Base-by-base conservation (phyloP, 805 yeast genomes). In the Ogataea methanolica region DNA sequence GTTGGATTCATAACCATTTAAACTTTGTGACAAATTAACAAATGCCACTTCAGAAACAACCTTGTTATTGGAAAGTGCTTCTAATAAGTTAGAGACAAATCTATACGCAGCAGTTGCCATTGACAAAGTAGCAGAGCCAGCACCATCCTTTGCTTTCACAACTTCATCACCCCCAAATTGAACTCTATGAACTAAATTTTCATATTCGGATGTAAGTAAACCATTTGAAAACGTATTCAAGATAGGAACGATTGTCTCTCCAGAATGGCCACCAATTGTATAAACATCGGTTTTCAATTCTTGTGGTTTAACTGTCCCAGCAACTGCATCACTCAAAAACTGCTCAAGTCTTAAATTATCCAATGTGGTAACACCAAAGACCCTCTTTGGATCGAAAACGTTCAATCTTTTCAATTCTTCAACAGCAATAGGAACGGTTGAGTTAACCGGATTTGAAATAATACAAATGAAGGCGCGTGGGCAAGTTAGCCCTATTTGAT, bases 51-150 rank as follows among this genome's bases (percentile, higher is more conserved):
- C 82, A 5, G 77, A 73, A 3, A 63, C 47, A 3, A 12, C 17
- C 4, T 2, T 50, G 40, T 57, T 49, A 2, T n/a, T 33, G 7
- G 23, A 33, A 12, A 49, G 41, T 2, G 57, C 78, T 22, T 39
- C 44, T 1, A 59, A 17, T 29, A 60, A 65, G 36, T 71, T 70
- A 53, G 79, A 83, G 31, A 90, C 86, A 65, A 89, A 85, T 57
- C 83, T 78, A 74, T 79, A 88, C 34, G 96, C 97, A 34, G 97
- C 96, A 60, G 83, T 85, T 9, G 97, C 97, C 97, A 91, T 92
- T 31, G 96, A 87, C 56, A 91, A 76, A 35, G 98, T 91, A 48
- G 97, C 97, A 42, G 96, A 88, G 37, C 97, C 97, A 44, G 83
- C 83, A 54, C 97, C 97, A 60, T 88, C 85, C 74, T 91, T 91